Percentiles rank a stretch among this genome's conserved stretches.
These are phyloP conservation scores for Venturia pyrina DNA, from an alignment of 2,329 filamentous ascomycete species.

Conservation along the genomic window DNA sequence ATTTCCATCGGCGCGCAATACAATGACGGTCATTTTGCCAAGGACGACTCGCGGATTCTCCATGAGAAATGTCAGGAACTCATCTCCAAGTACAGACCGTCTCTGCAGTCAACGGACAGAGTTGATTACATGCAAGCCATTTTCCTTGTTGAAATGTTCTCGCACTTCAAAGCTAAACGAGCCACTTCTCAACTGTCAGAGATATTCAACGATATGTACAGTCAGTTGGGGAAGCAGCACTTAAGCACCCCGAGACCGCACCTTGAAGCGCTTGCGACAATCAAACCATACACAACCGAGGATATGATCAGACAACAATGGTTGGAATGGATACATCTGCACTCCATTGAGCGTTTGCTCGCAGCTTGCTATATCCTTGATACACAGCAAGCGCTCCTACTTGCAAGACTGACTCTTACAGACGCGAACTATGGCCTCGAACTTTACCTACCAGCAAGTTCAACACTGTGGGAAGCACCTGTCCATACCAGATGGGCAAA, in stretches of 20 bases:
- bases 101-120: constrained; percentile 18
- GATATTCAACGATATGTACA: constrained; percentile 29
- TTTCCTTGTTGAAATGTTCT: constrained; percentile 33
- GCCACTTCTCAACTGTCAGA: constrained; percentile 26
- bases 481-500: constrained; percentile 1
- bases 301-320: constrained; percentile 21
- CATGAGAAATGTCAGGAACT: constrained; percentile 33
- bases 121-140: constrained; percentile 34
- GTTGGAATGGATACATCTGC: constrained; percentile 24
- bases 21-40: constrained; percentile 24
- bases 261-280: constrained; percentile 15
- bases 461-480: constrained; percentile 29
- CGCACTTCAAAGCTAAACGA: constrained; percentile 32
- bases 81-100: constrained; percentile 20
- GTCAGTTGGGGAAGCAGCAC: constrained; percentile 14
- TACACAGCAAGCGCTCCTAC: constrained; percentile 25
- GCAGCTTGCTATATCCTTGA: constrained; percentile 34
- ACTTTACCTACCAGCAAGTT: constrained; percentile 28
- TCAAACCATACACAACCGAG: constrained; percentile 16
- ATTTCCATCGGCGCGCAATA: constrained; percentile 34
- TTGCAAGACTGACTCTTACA: constrained; percentile 18
- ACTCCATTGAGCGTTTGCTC: constrained; percentile 27
- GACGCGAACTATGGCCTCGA: constrained; percentile 18
- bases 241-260: constrained; percentile 13
- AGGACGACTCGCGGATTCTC: constrained; percentile 26